These are phyloP conservation scores for Zizania palustris DNA, from an alignment of 202 grass and related monocot species.

Conservation along the genomic window DNA sequence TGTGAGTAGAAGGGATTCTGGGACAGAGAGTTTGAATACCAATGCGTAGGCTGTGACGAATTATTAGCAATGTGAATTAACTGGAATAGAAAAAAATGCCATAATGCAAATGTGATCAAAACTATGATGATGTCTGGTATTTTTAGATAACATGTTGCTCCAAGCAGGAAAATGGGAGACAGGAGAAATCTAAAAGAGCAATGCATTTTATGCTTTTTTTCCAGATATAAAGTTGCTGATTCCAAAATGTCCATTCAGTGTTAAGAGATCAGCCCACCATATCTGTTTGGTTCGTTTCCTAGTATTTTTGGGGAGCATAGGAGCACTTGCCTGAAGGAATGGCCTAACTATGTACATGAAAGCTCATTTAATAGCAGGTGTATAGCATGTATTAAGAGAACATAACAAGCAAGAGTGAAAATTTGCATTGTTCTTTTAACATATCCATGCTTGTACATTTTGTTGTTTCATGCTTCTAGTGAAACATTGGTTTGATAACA, in stretches of 20 bases:
- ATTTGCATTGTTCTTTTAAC: neutral
- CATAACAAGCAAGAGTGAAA: neutral
- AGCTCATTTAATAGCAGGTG: slow-evolving; percentile 16
- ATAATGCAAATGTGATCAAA: neutral
- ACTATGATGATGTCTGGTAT: neutral
- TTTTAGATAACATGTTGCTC: neutral
- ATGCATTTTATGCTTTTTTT: neutral
- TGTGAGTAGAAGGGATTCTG: slow-evolving; percentile 6
- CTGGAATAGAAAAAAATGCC: neutral
- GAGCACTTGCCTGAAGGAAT: slow-evolving; percentile 1
- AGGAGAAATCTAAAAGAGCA: neutral
- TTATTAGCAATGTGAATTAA: neutral
- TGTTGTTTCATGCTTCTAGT: neutral
- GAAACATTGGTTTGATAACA: neutral
- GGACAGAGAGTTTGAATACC: neutral
- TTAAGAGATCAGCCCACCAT: neutral
- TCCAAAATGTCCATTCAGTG: neutral
- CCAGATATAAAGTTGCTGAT: neutral
- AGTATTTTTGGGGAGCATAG: neutral
- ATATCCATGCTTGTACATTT: neutral
- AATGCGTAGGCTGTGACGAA: too few relatives aligned
- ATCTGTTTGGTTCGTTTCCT: neutral
- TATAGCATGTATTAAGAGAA: neutral
- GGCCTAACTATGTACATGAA: neutral
- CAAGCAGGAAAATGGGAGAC: neutral